phyloP scores from a whole-genome alignment of 2,329 filamentous ascomycete species.

The Pseudopyricularia javanii region DNA sequence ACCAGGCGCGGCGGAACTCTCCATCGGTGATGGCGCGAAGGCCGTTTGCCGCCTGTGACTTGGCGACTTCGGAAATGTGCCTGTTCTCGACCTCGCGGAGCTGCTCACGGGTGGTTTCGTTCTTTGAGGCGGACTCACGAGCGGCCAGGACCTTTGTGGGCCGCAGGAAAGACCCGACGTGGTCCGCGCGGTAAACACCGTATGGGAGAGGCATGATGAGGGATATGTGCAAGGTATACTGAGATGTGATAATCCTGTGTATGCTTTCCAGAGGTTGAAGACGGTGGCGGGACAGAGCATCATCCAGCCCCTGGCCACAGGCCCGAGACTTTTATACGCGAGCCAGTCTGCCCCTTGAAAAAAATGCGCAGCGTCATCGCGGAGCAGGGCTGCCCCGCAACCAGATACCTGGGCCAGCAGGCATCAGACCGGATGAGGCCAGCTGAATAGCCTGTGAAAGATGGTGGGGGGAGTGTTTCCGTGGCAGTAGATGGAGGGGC shows the following conservation, averaged over 20 bases:
- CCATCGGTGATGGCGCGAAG: constrained; percentile 47
- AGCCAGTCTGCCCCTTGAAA: neutral
- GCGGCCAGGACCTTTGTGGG: constrained; percentile 47
- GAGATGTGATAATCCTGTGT: neutral
- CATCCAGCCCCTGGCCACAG: neutral
- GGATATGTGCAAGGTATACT: neutral
- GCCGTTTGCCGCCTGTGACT: constrained; percentile 44
- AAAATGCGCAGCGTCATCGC: neutral
- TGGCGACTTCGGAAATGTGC: constrained; percentile 45
- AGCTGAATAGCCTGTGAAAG: neutral
- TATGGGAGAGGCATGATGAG: constrained; percentile 3
- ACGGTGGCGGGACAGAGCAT: no score
- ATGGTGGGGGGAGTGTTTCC: neutral
- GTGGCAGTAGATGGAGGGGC: neutral
- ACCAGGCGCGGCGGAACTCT: constrained; percentile 41
- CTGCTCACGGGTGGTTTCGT: constrained; percentile 25
- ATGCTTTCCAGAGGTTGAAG: neutral
- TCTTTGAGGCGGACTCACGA: constrained; percentile 24
- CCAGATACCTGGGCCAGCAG: neutral
- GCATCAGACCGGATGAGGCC: neutral
- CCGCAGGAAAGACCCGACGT: constrained; percentile 63
- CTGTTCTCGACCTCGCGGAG: constrained; percentile 41
- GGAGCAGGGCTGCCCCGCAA: neutral
- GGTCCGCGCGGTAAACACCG: constrained; percentile 47
- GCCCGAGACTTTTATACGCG: neutral